Evolutionary conservation across 768 basidiomycete species (phyloP), one percentile per base, ranked within the genome.

Genomic region (Mycena epipterygia): DNA sequence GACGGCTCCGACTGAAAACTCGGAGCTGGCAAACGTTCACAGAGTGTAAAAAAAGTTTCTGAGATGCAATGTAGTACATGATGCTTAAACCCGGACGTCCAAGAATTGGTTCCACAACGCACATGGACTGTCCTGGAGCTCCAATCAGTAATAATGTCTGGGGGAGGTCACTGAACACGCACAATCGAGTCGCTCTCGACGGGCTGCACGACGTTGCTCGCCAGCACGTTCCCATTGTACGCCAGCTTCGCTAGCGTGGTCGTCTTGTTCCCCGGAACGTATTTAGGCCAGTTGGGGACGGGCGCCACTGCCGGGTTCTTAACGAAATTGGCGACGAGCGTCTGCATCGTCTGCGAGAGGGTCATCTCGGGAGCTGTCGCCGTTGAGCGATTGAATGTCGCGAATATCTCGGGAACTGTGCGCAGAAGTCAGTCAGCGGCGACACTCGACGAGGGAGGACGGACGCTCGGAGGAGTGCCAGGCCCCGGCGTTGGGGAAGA

Each of bases 331-430:
- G 67, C 71, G 56, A 75, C 49, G 17, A 64, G 30, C 11, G 60
- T 68, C 55, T 77, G 75, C 52, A 77, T 67, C 17, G 72, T 79
- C 12, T 56, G 39, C 2, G 77, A 79, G 23, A 78, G 61, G 27
- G 71, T 65, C 16, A 25, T 69, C 59, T 79, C 75, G 13, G 72
- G 35, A 2, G 66, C 48, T 2, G 78, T 76, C 0, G 77, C 78
- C 0, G 77, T 77, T 1, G 67, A 57, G n/a, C 8, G 39, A 39
- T 76, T 78, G 73, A 68, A 77, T 2, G 77, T 77, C 19, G 76
- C 78, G 62, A 79, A 79, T 23, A 79, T 66, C 41, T 74, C 69
- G 6, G 25, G 48, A 5, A 77, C 76, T 77, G 27, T 13, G 16
- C 7, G 48, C 12, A n/a, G 25, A 44, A n/a, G 19, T 6, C 6